Evolutionary conservation across 345 rosid genomes (phyloP), one percentile per base, ranked within the genome.

Genomic region (Eucalyptus polyanthemos): DNA sequence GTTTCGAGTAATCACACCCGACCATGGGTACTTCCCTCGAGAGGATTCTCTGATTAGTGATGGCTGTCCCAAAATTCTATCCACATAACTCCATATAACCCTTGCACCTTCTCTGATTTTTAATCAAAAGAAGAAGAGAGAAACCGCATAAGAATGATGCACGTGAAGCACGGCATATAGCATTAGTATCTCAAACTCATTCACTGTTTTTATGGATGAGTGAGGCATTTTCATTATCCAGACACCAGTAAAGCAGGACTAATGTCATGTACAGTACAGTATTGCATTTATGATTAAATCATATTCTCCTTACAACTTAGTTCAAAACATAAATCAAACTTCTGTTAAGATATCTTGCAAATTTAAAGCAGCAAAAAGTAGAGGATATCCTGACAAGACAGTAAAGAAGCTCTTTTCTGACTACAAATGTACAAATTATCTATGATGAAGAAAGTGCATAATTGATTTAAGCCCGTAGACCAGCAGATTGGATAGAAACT

Each of bases 21-120:
- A 97, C 99, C 99, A 98, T 92, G 99, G 99, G 89, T 98, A 98
- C 88, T 96, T 98, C 88, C 99, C 98, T 89, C 98, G 93, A n/a
- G 99, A 98, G 13, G 99, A 98, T 92, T 98, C 99, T 92, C 99
- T 94, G 87, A 98, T 96, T 47, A 98, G 94, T n/a, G 99, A 96
- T 87, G 99, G 99, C 90, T 97, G 99, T 54, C 99, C 99, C 92
- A 98, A 92, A 92, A 98, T 93, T 93, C 99, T 95, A 92, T 98
- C 99, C 53, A 98, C 98, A 21, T 98, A 98, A 91, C 99, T 95
- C 99, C 99, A 98, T 51, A 98, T 93, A 91, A 98, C 99, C 93
- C 92, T 96, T 44, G 99, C 99, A 56, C 99, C 99, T 96, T 98
- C 99, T 92, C 99, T 98, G 96, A 89, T 92, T 72, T 34, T 72